Percentiles rank a stretch among this genome's conserved stretches.
phyloP scores from a whole-genome alignment of 352 stramenopile genomes.

The Halophytophthora batemanensis region DNA sequence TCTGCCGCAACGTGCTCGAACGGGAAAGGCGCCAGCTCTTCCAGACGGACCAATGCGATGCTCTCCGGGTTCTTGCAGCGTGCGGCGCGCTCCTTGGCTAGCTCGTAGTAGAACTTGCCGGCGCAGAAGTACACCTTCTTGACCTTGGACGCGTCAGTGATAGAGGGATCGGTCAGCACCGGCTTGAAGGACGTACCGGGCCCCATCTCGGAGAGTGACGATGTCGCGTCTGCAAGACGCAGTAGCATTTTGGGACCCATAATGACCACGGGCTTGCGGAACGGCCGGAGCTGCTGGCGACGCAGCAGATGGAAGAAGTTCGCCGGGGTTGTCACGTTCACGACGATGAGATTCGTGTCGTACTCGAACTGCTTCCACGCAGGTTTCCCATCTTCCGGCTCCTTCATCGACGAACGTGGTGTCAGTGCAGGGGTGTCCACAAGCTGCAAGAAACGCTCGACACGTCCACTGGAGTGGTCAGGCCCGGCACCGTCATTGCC shows the following conservation, averaged over 20 bases:
- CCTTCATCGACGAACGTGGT: conserved; percentile 30
- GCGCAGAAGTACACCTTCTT: conserved; percentile 78
- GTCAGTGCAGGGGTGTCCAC: conserved; percentile 65
- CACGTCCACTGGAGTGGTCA: conserved; percentile 80
- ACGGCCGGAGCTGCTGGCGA: conserved; percentile 79
- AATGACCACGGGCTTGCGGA: conserved; percentile 73
- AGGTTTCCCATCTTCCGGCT: conserved; percentile 22
- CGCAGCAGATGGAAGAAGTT: conserved; percentile 97
- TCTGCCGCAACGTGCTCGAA: conserved; percentile 62
- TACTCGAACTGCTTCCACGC: conserved; percentile 56
- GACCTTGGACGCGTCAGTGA: conserved; percentile 45
- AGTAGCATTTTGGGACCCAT: conserved; percentile 83
- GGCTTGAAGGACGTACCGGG: conserved; percentile 61
- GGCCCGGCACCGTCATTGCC: conserved; percentile 87
- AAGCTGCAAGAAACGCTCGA: conserved; percentile 88
- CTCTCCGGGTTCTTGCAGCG: conserved; percentile 41
- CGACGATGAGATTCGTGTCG: conserved; percentile 85
- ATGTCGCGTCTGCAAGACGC: conserved; percentile 63
- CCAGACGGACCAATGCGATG: conserved; percentile 69
- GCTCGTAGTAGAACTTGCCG: conserved; percentile 86
- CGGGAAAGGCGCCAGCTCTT: conserved; percentile 86
- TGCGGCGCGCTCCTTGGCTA: conserved; percentile 58
- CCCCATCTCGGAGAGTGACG: conserved; percentile 56
- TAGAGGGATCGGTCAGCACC: conserved; percentile 54
- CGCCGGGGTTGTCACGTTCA: conserved; percentile 85